Evolutionary conservation across 768 basidiomycete species (phyloP).

Genomic region (Boletus reticuloceps): DNA sequence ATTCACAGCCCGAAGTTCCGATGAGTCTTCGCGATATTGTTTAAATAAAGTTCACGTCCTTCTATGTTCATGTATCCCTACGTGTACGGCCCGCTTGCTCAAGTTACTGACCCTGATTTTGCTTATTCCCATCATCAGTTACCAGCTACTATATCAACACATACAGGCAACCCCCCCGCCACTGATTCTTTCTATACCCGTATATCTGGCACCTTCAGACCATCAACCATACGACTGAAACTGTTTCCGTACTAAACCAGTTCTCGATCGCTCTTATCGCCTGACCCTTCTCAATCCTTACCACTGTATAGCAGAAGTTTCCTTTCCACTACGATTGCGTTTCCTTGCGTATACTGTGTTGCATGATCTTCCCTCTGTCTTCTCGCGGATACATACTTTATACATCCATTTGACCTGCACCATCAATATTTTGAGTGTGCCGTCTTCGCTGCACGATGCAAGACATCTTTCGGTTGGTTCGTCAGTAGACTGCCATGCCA

Average conservation of each 20-base stretch:
- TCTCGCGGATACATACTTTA: constrained; percentile 38
- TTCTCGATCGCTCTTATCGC: constrained; percentile 37
- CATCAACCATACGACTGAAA: constrained; percentile 34
- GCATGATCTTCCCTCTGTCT: constrained; percentile 19
- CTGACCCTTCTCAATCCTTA: constrained; percentile 36
- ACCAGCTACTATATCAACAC: constrained; percentile 50
- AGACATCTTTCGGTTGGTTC: constrained; percentile 44
- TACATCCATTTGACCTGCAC: constrained; percentile 57
- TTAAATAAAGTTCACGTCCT: constrained; percentile 59
- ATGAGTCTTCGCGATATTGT: constrained; percentile 88
- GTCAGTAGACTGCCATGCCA: constrained; percentile 70
- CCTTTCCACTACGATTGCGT: constrained; percentile 12
- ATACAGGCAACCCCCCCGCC: constrained; percentile 37
- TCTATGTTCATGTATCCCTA: constrained; percentile 81
- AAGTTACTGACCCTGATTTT: constrained; percentile 31
- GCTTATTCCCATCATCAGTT: constrained; percentile 37
- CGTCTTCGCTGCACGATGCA: constrained; percentile 91
- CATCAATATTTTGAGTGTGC: constrained; percentile 76
- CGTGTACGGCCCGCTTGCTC: constrained; percentile 44
- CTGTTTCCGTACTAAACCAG: constrained; percentile 60
- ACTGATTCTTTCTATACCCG: constrained; percentile 63
- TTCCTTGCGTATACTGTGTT: constrained; percentile 27
- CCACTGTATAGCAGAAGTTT: constrained; percentile 67
- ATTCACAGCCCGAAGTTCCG: constrained; percentile 80
- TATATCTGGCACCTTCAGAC: constrained; percentile 49